Base-by-base conservation (phyloP, 2,329 filamentous ascomycete species). In the Claviceps purpurea region DNA sequence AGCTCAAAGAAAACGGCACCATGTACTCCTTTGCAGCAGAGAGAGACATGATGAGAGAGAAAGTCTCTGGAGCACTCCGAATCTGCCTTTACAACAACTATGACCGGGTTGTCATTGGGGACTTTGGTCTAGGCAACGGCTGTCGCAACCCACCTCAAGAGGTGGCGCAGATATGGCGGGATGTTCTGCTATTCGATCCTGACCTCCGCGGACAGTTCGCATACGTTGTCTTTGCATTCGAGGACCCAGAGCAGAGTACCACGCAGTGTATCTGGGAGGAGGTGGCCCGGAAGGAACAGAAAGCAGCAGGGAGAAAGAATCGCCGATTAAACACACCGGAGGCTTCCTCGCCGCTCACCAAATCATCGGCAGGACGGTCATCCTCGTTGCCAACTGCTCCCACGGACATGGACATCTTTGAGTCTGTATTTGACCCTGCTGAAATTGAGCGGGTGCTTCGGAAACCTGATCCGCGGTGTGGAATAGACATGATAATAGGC, bases 21-120 rank as follows among this genome's bases (percentile, higher is more conserved):
- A 79, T 78, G 56, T 89, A 88, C 66, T 85, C 83, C 0, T 89
- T 90, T 65, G 72, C 74, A 3, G 74, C 82, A 59, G 86, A 89
- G 67, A 78, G 78, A 55, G 80, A 85, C 57, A 74, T 88, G 64
- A 85, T 87, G 68, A 76, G 75, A 60, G 81, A 85, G 60, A 88
- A 89, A 67, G 82, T 89, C 65, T 78, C 81, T 22, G 78, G 80
- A 1, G 81, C 84, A 2, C 75, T 89, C 18, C 76, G 81, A 47
- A 87, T 89, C 56, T 86, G 84, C 56, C 77, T 77, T 18, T 78
- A 75, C 60, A 74, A 79, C 59, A 70, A 72, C 53, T 79, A 81
- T 60, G 68, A 71, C 42, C 73, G 74, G 54, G 70, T 85, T 22
- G 77, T 81, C 49, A 76, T 84, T 53, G 79, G 79, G 22, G 81